Percentiles rank a stretch among this genome's conserved stretches.
These are phyloP conservation scores for Eutrema yunnanense DNA, from an alignment of 345 rosid species.

Conservation along the genomic window DNA sequence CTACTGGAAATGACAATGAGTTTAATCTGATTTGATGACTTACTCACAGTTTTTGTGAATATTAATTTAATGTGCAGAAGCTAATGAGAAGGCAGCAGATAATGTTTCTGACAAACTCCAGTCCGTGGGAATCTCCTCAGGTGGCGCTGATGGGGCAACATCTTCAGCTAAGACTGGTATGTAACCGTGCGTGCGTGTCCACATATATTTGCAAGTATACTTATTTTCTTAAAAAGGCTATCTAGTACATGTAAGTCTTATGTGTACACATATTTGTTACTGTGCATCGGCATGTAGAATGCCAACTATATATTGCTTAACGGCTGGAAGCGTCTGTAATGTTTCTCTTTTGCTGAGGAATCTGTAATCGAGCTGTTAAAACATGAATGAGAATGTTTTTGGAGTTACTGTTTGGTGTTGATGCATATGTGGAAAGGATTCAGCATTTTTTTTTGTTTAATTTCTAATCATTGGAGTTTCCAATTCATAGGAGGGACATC, in stretches of 20 bases:
- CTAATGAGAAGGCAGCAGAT: constrained; percentile 54
- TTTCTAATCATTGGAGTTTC: not conserved
- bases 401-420: not conserved
- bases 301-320: not conserved
- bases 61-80: constrained; percentile 35
- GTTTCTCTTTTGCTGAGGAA: not conserved
- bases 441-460: not conserved
- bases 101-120: constrained; percentile 67
- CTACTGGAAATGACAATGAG: not conserved
- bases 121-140: constrained; percentile 56
- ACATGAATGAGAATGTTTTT: not conserved
- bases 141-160: constrained; percentile 44
- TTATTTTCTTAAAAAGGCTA: not conserved
- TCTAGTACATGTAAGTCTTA: not conserved
- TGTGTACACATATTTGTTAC: not conserved
- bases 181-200: not conserved
- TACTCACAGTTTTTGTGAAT: not conserved
- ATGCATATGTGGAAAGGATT: not conserved
- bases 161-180: constrained; percentile 38
- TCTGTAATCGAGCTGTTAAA: not conserved
- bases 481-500: constrained; percentile 38
- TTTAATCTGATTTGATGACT: not conserved
- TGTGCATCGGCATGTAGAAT: not conserved
- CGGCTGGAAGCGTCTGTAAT: not conserved
- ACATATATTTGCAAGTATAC: not conserved